Percentiles rank a stretch among this genome's conserved stretches.
phyloP scores from a whole-genome alignment of 371 early-diverging fungal species.

The Circinella umbellata region DNA sequence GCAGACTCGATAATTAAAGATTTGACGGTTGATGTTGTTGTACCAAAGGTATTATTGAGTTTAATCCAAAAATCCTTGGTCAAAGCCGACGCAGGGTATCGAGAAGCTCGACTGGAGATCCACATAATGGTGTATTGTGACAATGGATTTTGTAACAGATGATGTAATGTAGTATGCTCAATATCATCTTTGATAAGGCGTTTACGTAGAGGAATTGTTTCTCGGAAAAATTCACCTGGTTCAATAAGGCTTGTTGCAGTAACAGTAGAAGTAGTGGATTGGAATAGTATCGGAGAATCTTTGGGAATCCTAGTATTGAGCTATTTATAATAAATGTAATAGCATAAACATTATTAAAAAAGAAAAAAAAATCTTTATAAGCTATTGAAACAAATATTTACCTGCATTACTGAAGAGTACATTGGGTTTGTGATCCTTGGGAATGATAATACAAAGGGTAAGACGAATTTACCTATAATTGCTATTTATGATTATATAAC shows the following conservation, averaged over 20 bases:
- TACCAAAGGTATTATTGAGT: background rate
- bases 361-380: no score
- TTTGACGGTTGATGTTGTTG: background rate
- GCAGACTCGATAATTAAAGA: conserved; percentile 17
- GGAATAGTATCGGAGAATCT: conserved; percentile 1
- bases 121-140: conserved; percentile 9
- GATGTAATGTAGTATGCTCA: conserved; percentile 14
- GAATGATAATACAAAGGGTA: no score
- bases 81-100: conserved; percentile 2
- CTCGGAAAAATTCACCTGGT: conserved; percentile 13
- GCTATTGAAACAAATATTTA: background rate
- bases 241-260: background rate
- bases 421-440: no score
- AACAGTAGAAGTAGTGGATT: background rate
- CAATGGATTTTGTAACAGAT: conserved; percentile 5
- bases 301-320: background rate
- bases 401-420: no score
- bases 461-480: no score
- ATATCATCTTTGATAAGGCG: conserved; percentile 8
- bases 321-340: no score
- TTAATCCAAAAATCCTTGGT: conserved; percentile 7
- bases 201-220: conserved; percentile 8
- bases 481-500: no score
- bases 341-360: no score
- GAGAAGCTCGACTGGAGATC: conserved; percentile 7